Evolutionary conservation across 768 basidiomycete species (phyloP), one percentile per base, ranked within the genome.

Genomic region (Podaxis sp.): DNA sequence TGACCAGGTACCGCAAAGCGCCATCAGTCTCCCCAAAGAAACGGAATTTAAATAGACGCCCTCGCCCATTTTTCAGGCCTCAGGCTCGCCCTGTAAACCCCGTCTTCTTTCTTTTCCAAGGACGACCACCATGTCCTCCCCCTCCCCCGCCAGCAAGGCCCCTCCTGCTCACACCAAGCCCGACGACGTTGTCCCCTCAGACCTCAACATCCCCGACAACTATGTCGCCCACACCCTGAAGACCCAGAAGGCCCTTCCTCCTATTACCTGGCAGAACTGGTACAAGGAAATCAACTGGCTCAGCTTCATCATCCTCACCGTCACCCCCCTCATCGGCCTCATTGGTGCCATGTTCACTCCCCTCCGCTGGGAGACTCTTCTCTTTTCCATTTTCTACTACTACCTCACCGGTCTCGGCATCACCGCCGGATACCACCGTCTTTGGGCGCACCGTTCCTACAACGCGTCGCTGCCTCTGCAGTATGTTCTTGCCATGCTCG

Each of bases 391-490:
- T 57, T 69, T 79, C 61, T 79, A 79, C 69, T 78, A 77, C 67
- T 76, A 68, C 65, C 68, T 78, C 33, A 77, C 77, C 7, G 96
- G 95, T 40, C 82, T 96, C 15, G 94, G 93, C 26, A 93, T 95
- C 64, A 95, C 93, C 0, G 93, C 92, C 9, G 96, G 97, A 11
- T 99, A 99, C 77, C 97, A 99, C 71, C 88, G 97, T 62, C 84
- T 99, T 0, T 99, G 96, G 95, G 93, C 97, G 9, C 97, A 99
- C 72, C 87, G 97, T 61, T 84, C 93, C 0, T 99, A 96, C 75
- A 98, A 97, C 72, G 97, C 96, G 40, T 88, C 90, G 3, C 82
- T 82, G 63, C 89, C 92, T 15, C 78, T 99, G 12, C 89, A 98
- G 73, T 97, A 94, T 71, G 77, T 85, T 66, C 86, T 98, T 53